Evolutionary conservation across 768 basidiomycete genomes (phyloP), one percentile per base, ranked within the genome.

Genomic region (Albatrellus ellisii): DNA sequence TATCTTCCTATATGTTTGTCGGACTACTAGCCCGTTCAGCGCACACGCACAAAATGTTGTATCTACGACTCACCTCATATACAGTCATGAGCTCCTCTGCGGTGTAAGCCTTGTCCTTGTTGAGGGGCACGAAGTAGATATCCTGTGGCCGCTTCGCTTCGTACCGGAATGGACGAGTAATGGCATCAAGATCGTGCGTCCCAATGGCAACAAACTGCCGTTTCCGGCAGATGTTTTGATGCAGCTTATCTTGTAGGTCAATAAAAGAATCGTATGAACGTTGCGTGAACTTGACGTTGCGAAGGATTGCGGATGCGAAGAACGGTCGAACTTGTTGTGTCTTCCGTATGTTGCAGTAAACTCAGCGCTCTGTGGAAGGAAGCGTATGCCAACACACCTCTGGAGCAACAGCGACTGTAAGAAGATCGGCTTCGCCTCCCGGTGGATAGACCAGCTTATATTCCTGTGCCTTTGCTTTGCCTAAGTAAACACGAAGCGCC

Each of bases 191-290:
- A 63, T 99, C 95, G 52, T 99, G 95, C 2, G 95, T 99, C 43
- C 95, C 95, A 50, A 99, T 95, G 15, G 95, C 77, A 36, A 94
- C 95, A 33, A 99, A 74, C 55, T 84, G 86, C 44, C 95, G 69
- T 49, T 83, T 69, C 44, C 95, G 70, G 55, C 88, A 91, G 26
- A 99, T 74, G 60, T 99, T 99, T 56, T 92, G 85, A 58, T 99
- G 95, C 38, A 99, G 70, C 62, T 98, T 99, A 58, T 99, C 95
- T 64, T 99, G 95, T n/a, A 99, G 66, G 57, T 98, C 95, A 52
- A 99, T 94, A 74, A 99, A 98, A 47, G 88, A 91, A 20, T 83
- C 85, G 57, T 98, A 98, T 28, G 87, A 90, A 39, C 73, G 70
- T 32, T 77, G 77, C 22, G 86, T 88, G 65, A 99, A 92, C 51